These are phyloP conservation scores for Stephanodiscus minutulus DNA, from an alignment of 108 stramenopile genomes.

Conservation along the genomic window DNA sequence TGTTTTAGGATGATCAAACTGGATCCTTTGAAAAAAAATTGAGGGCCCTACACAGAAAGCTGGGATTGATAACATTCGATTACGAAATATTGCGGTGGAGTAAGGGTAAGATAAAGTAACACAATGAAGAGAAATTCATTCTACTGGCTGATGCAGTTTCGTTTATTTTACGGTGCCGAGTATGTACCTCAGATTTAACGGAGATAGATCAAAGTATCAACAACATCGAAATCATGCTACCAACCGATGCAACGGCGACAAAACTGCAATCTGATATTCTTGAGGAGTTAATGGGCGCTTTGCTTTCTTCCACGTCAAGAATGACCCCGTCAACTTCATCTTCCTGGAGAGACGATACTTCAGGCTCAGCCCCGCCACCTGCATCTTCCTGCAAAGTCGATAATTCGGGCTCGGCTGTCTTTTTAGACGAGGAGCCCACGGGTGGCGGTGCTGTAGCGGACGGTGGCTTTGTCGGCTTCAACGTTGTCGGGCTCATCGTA, in stretches of 20 bases:
- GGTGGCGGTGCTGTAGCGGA: too few species aligned
- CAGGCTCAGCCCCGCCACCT: neutral
- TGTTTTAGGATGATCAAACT: conserved; percentile 2
- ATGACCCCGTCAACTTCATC: neutral
- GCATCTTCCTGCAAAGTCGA: neutral
- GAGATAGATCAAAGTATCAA: neutral
- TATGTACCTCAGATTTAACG: too few species aligned
- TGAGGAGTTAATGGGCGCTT: neutral
- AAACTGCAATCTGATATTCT: neutral
- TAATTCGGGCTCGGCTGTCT: neutral
- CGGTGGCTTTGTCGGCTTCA: neutral
- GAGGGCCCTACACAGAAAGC: neutral
- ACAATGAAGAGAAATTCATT: too few species aligned
- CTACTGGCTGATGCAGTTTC: too few species aligned
- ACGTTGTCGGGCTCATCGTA: neutral
- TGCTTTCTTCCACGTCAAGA: neutral
- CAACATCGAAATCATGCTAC: neutral
- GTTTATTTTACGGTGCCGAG: too few species aligned
- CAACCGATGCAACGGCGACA: neutral
- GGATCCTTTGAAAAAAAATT: neutral
- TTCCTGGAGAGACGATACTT: neutral
- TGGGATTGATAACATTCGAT: too few species aligned
- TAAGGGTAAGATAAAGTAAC: too few species aligned
- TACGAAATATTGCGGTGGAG: too few species aligned
- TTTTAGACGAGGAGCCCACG: neutral